A percentile compares a stretch with the other conserved stretches of the same genome.
phyloP scores from a whole-genome alignment of 148 eudicot species.

The Amaranthus cruentus region DNA sequence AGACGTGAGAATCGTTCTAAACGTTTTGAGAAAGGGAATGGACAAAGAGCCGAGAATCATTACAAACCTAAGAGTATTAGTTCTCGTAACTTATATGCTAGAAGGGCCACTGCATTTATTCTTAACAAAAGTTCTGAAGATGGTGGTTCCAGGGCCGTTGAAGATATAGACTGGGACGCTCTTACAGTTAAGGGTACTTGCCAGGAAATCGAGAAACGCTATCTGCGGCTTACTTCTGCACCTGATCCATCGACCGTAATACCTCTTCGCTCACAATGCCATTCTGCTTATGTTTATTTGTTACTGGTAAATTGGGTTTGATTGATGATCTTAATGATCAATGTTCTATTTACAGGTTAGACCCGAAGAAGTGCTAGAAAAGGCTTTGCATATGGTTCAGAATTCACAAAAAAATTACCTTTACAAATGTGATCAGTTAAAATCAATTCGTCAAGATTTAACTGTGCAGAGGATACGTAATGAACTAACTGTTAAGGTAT shows the following conservation, averaged over 20 bases:
- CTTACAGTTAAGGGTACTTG: constrained; percentile 94
- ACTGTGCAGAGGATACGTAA: constrained; percentile 91
- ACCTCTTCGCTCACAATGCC: background rate
- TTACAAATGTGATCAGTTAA: constrained; percentile 93
- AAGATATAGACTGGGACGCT: constrained; percentile 96
- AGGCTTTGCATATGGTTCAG: constrained; percentile 76
- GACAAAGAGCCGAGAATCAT: constrained; percentile 48
- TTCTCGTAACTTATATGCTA: constrained; percentile 54
- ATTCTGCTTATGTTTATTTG: constrained; percentile 6
- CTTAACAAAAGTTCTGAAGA: constrained; percentile 70
- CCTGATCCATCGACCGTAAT: constrained; percentile 95
- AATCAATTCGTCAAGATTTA: constrained; percentile 96
- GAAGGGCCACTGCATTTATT: constrained; percentile 61
- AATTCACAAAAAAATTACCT: constrained; percentile 74
- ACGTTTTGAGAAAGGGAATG: constrained; percentile 79
- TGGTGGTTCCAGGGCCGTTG: constrained; percentile 72
- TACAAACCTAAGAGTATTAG: constrained; percentile 41
- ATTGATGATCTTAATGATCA: constrained; percentile 1
- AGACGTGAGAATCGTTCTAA: constrained; percentile 84
- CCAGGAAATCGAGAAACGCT: constrained; percentile 92
- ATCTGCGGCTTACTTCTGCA: constrained; percentile 92
- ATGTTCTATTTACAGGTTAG: constrained; percentile 66
- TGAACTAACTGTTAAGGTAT: constrained; percentile 92
- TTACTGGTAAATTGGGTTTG: background rate
- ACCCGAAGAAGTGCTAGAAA: constrained; percentile 87